Evolutionary conservation across 2,329 filamentous ascomycete species (phyloP), one percentile per base, ranked within the genome.

Genomic region (Fusarium sp.): DNA sequence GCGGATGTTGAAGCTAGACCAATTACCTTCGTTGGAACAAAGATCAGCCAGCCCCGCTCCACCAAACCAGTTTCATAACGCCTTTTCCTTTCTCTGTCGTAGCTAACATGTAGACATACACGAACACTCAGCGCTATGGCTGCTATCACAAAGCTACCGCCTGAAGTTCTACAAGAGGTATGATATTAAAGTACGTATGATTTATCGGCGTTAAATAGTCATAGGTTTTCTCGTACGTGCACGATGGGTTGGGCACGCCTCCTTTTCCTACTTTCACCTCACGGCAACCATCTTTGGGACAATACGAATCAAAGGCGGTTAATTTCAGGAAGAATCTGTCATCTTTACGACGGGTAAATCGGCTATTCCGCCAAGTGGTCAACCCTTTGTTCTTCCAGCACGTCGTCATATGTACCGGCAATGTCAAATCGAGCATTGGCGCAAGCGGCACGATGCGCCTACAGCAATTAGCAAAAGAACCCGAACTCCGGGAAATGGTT

Each of bases 111-210:
- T 10, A 26, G 14, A 9, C 15, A 17, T 17, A 1, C 14, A 10
- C 2, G 10, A 10, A 8, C 4, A 8, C 17, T n/a, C 3, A 32
- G 5, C n/a, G 35, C 47, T 3, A 56, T 56, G 54, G 14, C 49
- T 5, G 8, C n/a, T 8, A n/a, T 56, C 3, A 49, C 41, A 6
- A 44, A 10, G 14, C 2, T 56, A 6, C 54, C 54, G 0, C 28
- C 7, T n/a, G 54, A 56, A 43, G 40, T 55, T 11, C 37, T 56
- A 1, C 49, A 30, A 11, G 37, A 54, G 26, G 54, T 56, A 35
- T 4, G n/a, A 26, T 14, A 2, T 3, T 30, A 5, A 2, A 20
- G 1, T 2, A 0, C 6, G 3, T 1, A 0, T 0, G 0, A 8
- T 20, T 1, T n/a, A 2, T 1, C 3, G 6, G n/a, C n/a, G 1